These are phyloP conservation scores for Monosporascus sp. DNA, from an alignment of 2,329 filamentous ascomycete genomes.

Conservation along the genomic window DNA sequence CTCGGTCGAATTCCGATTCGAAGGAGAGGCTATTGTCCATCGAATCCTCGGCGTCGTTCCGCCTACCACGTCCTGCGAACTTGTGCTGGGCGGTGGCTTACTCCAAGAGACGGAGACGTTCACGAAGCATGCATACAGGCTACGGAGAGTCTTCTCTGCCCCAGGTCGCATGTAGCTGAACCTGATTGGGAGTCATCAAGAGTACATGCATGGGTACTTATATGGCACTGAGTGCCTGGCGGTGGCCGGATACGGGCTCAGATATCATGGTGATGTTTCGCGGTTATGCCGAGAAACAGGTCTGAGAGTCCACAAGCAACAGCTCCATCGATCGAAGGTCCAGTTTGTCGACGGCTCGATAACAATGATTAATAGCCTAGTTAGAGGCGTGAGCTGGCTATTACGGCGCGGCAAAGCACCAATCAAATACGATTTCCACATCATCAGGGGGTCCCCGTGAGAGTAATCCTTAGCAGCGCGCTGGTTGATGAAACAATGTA, in stretches of 20 bases:
- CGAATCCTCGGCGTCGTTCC: too few species aligned
- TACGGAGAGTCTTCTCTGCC: neutral
- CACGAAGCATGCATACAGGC: neutral
- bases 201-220: neutral
- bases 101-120: neutral
- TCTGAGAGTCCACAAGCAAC: too few species aligned
- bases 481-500: neutral
- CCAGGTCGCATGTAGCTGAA: neutral
- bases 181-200: neutral
- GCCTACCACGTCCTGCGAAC: too few species aligned
- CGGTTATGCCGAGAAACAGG: neutral
- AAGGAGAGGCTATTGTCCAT: too few species aligned
- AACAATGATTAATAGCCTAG: neutral
- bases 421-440: neutral
- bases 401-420: neutral
- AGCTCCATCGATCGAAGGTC: too few species aligned
- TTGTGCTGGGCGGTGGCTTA: too few species aligned
- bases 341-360: too few species aligned
- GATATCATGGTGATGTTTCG: neutral
- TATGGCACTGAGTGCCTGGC: neutral
- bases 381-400: neutral
- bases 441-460: neutral
- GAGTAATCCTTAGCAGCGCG: neutral
- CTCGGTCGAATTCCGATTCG: too few species aligned
- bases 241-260: neutral